Base-by-base conservation (phyloP, 2,329 filamentous ascomycete species). In the Aspergillus hortae region DNA sequence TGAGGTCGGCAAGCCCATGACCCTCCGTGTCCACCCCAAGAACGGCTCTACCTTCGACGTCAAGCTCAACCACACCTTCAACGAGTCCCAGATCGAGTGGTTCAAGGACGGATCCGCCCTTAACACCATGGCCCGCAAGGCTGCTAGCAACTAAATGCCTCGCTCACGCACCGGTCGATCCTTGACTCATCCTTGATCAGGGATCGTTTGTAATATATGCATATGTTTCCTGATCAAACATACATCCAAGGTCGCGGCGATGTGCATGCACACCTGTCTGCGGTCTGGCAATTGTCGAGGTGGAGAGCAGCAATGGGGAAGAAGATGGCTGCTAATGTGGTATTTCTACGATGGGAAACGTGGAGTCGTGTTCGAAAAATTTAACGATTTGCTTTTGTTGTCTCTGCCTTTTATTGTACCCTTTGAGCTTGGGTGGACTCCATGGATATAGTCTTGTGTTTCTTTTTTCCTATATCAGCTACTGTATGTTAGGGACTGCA, bases 71-170 rank as follows among this genome's bases (percentile, higher is more conserved):
- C 94, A 99, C 80, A 99, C 94, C 61, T 99, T 96, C 87, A 99
- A 99, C 83, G 90, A 90, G 74, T 85, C 89, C 64, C 94, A 99
- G 81, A 88, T 99, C 58, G 88, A 96, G 79, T 99, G 94, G 94
- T 99, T 99, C 85, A 92, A 91, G 83, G 95, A 97, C 75, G 94
- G 94, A 62, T 92, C 87, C 69, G 94, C 94, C 51, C 82, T 99
- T 62, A 99, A 99, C 86, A 96, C 92, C 66, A 99, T 99, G 92
- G 92, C 92, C 63, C 95, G 94, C 85, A 69, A 72, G 57, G 53
- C 49, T 52, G 45, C 36, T 51, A 65, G 65, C 49, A 30, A 30
- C 27, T 30, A 30, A 30, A 30, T 30, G 9, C 27, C 27, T 11
- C 6, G 27, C 10, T 33, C 10, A 30, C 48, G 47, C 19, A 11